Base-by-base conservation (phyloP, 768 basidiomycete genomes). In the Wakefieldia striispora region DNA sequence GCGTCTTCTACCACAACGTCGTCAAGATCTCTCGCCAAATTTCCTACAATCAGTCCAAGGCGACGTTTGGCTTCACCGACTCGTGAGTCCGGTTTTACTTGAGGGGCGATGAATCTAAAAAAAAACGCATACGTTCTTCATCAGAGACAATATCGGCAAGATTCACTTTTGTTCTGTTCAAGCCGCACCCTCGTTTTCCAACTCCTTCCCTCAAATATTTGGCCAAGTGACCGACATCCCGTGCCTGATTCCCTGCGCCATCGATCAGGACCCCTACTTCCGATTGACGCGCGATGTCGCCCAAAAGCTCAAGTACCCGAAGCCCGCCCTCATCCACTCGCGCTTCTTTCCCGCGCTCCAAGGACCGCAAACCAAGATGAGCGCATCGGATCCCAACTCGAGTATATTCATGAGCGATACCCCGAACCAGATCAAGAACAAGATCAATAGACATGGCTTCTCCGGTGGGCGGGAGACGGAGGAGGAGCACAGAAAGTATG, bases 291-390 rank as follows among this genome's bases (percentile, higher is more conserved):
- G 97, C 38, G 97, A 99, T 69, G 89, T 93, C 39, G 95, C 97
- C 3, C 81, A 80, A 57, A 91, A 91, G 64, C 82, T 99, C 61
- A 95, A 92, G 70, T 97, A 95, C 73, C 92, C 87, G 37, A 99
- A 99, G 68, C 97, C 97, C 2, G 72, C 88, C 2, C 80, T 97
- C 21, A 73, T 99, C 42, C 94, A 98, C 70, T 81, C 95, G 40
- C 95, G 95, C 64, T 99, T 99, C 78, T 95, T 99, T 75, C 97
- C 97, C 11, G 95, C 97, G 5, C 78, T 99, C 10, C 95, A 97
- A 70, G 97, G 97, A 37, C 90, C 97, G 3, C 93, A 97, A 69
- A 95, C 93, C 31, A 99, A 99, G 74, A 99, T 99, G 97, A 97
- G 94, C 67, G 97, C 97, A 5, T 94, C 91, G 43, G 88, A 95